phyloP scores from a whole-genome alignment of 495 filamentous ascomycete species.

The Podospora didyma region DNA sequence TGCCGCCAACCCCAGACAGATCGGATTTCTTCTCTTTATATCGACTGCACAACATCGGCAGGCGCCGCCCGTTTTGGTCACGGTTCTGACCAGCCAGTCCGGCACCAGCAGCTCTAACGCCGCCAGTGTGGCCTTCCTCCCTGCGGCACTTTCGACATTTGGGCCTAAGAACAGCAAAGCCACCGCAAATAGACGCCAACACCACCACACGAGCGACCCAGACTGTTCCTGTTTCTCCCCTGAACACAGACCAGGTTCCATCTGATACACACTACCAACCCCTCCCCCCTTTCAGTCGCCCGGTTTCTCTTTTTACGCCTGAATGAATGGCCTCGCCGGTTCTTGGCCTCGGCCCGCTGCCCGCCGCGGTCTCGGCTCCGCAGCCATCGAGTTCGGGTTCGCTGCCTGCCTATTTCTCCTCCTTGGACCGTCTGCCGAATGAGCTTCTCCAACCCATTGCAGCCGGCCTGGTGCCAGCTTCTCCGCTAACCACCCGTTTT shows the following conservation, averaged over 20 bases:
- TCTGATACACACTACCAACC: neutral
- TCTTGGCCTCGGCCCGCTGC: neutral
- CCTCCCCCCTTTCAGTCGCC: neutral
- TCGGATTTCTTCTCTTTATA: constrained; percentile 2
- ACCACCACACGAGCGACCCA: no score
- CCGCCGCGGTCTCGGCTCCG: neutral
- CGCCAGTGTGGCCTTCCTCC: no score
- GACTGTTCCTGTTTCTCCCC: no score
- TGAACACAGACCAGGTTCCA: no score
- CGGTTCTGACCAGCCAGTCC: no score
- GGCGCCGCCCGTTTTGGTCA: no score
- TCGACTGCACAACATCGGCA: neutral
- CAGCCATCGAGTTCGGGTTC: neutral
- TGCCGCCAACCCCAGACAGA: neutral
- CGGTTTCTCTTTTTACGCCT: neutral
- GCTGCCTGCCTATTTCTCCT: neutral
- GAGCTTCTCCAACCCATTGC: constrained; percentile 30
- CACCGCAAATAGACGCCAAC: no score
- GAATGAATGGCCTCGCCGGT: neutral
- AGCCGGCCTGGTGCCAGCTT: constrained; percentile 19
- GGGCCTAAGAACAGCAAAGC: no score
- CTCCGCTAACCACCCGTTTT: constrained; percentile 27
- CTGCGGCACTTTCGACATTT: no score
- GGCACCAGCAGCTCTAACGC: no score
- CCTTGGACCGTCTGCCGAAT: constrained; percentile 23